These are phyloP conservation scores for Wickerhamiella kurtzmanii DNA, from an alignment of 805 yeast species.

Conservation along the genomic window DNA sequence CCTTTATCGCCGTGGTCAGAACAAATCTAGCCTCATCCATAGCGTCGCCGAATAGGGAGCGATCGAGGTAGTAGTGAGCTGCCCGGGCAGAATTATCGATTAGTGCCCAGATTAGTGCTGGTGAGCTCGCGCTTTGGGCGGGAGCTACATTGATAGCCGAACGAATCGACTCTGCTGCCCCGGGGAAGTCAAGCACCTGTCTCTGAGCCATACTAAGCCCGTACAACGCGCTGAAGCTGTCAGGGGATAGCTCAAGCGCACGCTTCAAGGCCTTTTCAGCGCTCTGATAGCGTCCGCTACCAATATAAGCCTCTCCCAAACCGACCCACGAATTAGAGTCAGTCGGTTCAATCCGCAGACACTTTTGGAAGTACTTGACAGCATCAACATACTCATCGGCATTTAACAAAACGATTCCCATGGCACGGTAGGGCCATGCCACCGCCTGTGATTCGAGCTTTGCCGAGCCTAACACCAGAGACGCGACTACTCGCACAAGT, in stretches of 20 bases:
- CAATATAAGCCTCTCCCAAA: conserved; percentile 86
- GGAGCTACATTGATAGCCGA: conserved; percentile 11
- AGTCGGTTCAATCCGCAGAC: conserved; percentile 50
- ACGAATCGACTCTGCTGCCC: conserved; percentile 38
- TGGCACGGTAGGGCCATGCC: conserved; percentile 76
- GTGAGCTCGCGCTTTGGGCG: conserved; percentile 20
- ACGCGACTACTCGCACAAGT: conserved; percentile 60
- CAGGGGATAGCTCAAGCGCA: conserved; percentile 41
- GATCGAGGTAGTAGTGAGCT: conserved; percentile 36
- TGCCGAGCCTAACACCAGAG: conserved; percentile 51
- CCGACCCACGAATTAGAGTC: conserved; percentile 87
- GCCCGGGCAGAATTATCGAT: conserved; percentile 27
- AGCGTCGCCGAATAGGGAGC: conserved; percentile 61
- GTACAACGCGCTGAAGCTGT: conserved; percentile 50
- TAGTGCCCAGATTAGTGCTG: conserved; percentile 45
- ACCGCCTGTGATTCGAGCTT: conserved; percentile 17
- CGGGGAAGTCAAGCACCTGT: conserved; percentile 50
- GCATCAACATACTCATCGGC: conserved; percentile 62
- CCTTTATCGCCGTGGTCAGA: conserved; percentile 31
- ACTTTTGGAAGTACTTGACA: conserved; percentile 77
- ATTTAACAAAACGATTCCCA: conserved; percentile 69
- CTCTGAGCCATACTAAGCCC: conserved; percentile 54
- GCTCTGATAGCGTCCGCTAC: conserved; percentile 77
- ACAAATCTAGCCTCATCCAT: conserved; percentile 35
- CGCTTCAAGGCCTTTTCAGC: conserved; percentile 68